A percentile compares a stretch with the other conserved stretches of the same genome.
Conservation (phyloP, 163 green algal species). For the Chlamydomonas reinhardtii region DNA sequence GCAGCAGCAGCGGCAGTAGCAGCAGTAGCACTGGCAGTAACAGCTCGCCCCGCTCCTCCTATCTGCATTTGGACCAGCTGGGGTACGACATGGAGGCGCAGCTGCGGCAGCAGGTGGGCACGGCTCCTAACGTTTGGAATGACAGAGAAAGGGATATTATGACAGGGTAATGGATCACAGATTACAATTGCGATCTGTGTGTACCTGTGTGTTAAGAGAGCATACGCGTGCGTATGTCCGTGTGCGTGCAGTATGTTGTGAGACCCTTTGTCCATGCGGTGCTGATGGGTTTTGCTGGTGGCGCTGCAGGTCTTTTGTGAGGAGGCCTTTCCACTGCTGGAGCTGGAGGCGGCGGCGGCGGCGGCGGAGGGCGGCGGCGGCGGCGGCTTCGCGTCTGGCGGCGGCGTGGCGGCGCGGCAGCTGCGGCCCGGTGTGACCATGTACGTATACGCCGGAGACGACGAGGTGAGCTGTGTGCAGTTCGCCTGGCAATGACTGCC, state of each 20-base stretch:
- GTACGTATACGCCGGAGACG: constrained; percentile 36
- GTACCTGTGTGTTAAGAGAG: too few relatives aligned
- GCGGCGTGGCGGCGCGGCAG: background rate
- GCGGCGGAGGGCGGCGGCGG: background rate
- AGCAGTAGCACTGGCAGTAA: too few relatives aligned
- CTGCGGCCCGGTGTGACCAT: background rate
- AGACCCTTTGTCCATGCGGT: too few relatives aligned
- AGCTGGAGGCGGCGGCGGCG: constrained; percentile 12
- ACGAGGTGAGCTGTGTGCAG: constrained; percentile 36
- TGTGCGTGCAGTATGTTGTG: too few relatives aligned
- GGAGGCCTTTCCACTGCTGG: constrained; percentile 26
- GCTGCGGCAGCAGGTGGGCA: constrained; percentile 33
- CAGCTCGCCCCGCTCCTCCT: background rate
- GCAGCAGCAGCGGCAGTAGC: too few relatives aligned
- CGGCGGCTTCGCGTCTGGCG: background rate
- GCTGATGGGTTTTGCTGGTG: too few relatives aligned
- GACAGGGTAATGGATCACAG: too few relatives aligned
- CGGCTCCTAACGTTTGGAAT: too few relatives aligned
- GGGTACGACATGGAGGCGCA: constrained; percentile 24
- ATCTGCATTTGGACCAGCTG: constrained; percentile 11
- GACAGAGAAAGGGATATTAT: too few relatives aligned
- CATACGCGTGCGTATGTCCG: too few relatives aligned
- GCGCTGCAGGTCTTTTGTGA: background rate
- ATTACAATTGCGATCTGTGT: too few relatives aligned
- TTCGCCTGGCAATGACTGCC: too few relatives aligned